Conservation (phyloP, 2,329 filamentous ascomycete genomes). For the Thielaviopsis punctulata region DNA sequence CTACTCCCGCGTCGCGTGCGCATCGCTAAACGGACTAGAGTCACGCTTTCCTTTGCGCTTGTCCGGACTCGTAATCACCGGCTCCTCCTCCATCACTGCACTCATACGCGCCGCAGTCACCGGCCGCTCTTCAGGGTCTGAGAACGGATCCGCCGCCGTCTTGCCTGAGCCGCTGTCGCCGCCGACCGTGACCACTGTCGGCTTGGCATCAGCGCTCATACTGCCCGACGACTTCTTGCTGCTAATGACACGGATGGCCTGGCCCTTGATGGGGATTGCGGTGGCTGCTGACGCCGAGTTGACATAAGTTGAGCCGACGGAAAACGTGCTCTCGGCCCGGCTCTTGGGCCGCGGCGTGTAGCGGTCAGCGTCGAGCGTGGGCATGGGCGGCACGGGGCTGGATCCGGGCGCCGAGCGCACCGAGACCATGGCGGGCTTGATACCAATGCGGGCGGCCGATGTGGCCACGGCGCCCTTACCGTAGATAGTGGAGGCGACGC, state of each 20-base stretch:
- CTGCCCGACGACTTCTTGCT: conserved; percentile 22
- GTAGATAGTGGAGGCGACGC: conserved; percentile 86
- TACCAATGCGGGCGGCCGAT: conserved; percentile 70
- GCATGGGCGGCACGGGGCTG: conserved; percentile 50
- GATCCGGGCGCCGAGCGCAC: no score
- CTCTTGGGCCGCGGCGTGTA: conserved; percentile 36
- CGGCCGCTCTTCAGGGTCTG: conserved; percentile 29
- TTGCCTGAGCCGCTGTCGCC: no score
- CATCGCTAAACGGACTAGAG: conserved; percentile 39
- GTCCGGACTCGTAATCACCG: no score
- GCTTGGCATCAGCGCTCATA: neutral
- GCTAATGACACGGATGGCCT: conserved; percentile 41
- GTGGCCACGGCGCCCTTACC: conserved; percentile 75
- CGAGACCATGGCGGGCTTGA: conserved; percentile 83
- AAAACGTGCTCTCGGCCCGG: conserved; percentile 38
- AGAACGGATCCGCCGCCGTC: conserved; percentile 30
- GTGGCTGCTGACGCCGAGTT: conserved; percentile 44
- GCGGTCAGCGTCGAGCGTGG: conserved; percentile 48
- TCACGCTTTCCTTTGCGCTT: no score
- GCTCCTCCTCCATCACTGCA: conserved; percentile 37
- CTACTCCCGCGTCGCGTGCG: conserved; percentile 37
- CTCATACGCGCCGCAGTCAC: conserved; percentile 31
- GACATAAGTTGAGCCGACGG: conserved; percentile 50
- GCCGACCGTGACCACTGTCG: neutral
- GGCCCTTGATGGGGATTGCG: conserved; percentile 37